Conservation (phyloP, 2,329 filamentous ascomycete genomes). For the Exophiala dermatitidis region DNA sequence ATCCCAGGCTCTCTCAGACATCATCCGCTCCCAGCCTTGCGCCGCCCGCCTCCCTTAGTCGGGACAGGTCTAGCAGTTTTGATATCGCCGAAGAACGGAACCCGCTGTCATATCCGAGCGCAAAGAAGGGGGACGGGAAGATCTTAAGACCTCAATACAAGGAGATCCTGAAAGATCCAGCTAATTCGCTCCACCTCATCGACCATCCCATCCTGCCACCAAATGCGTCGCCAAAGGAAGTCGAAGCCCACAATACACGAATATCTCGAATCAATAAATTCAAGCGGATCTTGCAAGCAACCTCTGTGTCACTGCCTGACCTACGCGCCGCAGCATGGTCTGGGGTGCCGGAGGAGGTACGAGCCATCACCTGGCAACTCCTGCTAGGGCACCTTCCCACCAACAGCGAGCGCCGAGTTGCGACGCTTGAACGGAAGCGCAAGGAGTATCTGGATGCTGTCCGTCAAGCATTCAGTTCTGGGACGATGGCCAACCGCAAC, state of each 20-base stretch:
- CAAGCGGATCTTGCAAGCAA: constrained; percentile 88
- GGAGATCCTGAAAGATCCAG: constrained; percentile 80
- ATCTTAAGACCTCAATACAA: constrained; percentile 96
- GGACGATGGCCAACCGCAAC: constrained; percentile 30
- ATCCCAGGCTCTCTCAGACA: constrained; percentile 18
- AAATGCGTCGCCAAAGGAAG: constrained; percentile 72
- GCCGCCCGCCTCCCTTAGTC: constrained; percentile 8
- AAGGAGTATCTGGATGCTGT: constrained; percentile 97
- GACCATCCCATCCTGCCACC: constrained; percentile 69
- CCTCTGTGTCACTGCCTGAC: constrained; percentile 76
- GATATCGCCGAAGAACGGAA: constrained; percentile 91
- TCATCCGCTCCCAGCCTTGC: constrained; percentile 18
- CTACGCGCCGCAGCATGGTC: constrained; percentile 86
- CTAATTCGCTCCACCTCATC: constrained; percentile 90
- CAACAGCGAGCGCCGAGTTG: constrained; percentile 86
- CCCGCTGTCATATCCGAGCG: constrained; percentile 71
- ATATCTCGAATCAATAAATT: constrained; percentile 98
- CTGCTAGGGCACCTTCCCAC: constrained; percentile 91
- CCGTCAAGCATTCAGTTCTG: constrained; percentile 55
- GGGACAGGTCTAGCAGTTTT: constrained; percentile 70
- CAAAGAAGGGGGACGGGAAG: constrained; percentile 87
- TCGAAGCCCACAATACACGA: constrained; percentile 76
- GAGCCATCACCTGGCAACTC: constrained; percentile 98
- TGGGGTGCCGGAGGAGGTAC: constrained; percentile 86
- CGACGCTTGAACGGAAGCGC: constrained; percentile 84